Evolutionary conservation across 371 early-diverging fungal species (phyloP).

Genomic region (Mucor lusitanicus): DNA sequence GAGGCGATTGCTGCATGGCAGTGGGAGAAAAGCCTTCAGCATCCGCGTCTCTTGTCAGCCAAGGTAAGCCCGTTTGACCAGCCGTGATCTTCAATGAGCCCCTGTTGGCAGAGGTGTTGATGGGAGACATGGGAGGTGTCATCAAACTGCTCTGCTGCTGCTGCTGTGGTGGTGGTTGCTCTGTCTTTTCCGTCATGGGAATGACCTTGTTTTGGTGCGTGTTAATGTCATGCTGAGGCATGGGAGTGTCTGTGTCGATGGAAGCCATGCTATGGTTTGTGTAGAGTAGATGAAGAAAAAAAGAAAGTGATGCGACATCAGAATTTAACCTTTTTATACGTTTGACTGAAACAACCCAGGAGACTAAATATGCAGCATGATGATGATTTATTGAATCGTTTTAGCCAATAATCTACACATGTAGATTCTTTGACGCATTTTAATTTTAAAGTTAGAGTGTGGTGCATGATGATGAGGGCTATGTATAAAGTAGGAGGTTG

Average conservation of each 20-base stretch:
- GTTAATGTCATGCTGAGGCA: background rate
- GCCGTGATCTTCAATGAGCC: conserved; percentile 13
- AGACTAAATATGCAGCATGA: background rate
- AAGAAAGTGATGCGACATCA: background rate
- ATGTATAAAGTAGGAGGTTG: background rate
- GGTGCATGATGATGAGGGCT: conserved; percentile 3
- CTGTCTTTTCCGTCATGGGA: conserved; percentile 15
- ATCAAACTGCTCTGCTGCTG: background rate
- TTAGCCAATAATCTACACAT: background rate
- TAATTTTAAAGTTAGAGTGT: background rate
- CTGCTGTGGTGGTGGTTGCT: background rate
- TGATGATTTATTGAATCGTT: background rate
- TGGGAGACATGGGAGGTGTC: conserved; percentile 51
- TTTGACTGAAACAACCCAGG: background rate
- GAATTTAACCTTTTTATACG: background rate
- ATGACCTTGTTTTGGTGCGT: background rate
- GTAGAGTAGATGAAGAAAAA: background rate
- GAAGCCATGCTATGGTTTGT: background rate
- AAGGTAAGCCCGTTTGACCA: conserved; percentile 28
- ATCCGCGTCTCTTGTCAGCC: conserved; percentile 22
- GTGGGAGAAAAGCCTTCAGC: conserved; percentile 5
- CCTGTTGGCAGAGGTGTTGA: conserved; percentile 61
- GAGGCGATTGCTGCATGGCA: conserved; percentile 1
- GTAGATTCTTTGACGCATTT: background rate
- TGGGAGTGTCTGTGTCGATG: background rate